Base-by-base conservation (phyloP, 306 rosid genomes). In the Cajanus cajan region DNA sequence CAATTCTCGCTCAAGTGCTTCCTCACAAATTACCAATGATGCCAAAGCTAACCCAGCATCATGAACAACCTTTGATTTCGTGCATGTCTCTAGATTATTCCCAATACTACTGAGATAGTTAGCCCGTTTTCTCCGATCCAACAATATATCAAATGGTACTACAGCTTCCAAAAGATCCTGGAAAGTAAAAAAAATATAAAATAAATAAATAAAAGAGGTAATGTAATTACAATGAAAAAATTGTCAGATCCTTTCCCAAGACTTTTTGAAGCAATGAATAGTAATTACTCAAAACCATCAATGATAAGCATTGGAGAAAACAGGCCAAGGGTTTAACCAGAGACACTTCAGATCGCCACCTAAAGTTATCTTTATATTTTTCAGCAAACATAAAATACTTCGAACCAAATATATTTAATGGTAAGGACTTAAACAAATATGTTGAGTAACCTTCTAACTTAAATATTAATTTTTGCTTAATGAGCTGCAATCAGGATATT, bases 151-250 rank as follows among this genome's bases (percentile, higher is more conserved):
- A 86, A 94, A 94, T 12, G 98, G 97, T 24, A 90, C 90, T 14
- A 94, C 97, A 52, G 95, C 98, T 81, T 94, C 95, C 92, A 90
- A 88, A 77, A 94, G 93, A 89, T 92, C 97, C 98, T 94, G 92
- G 39, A 78, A 72, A 81, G n/a, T 52, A 62, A 44, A 10, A 28
- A 78, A 72, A 81, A n/a, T 52, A 62, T 39, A 10, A 28, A 28
- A 28, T 28, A 28, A 28, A 28, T 28, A 28, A 28, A 50, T 68
- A 68, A 82, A 67, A 55, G 19, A 13, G 22, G 47, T 41, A 16
- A 63, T n/a, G 28, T 24, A 33, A 74, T 71, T 70, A 58, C 67
- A 16, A 79, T 28, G 25, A 59, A 63, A 80, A 72, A 14, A 6
- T 12, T 37, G 74, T 55, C 81, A 64, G 82, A 57, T 31, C 65